Percentiles rank a stretch among this genome's conserved stretches.
Evolutionary conservation across 495 filamentous ascomycete genomes (phyloP).

Genomic region (Alectoria sarmentosa): DNA sequence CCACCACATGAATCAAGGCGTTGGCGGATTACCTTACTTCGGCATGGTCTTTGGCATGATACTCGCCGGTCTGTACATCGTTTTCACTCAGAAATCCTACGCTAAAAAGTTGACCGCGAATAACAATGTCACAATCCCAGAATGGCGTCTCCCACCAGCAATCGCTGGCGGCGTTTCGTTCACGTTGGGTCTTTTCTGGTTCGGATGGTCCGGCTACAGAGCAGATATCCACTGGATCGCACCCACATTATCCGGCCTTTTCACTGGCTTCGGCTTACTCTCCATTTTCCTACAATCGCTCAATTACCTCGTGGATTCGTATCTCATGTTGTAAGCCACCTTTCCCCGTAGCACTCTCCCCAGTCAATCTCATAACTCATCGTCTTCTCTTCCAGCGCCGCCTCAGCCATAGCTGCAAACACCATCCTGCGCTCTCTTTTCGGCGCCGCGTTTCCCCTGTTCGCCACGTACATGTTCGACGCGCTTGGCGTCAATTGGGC

Average conservation of each 20-base stretch:
- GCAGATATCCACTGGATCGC: slow-evolving; percentile 56
- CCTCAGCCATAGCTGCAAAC: slow-evolving; percentile 42
- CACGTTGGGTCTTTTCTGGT: slow-evolving; percentile 44
- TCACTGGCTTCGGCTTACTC: slow-evolving; percentile 45
- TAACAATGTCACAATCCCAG: slow-evolving; percentile 25
- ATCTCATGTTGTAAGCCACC: too few species aligned
- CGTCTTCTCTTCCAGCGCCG: slow-evolving; percentile 24
- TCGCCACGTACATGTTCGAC: slow-evolving; percentile 44
- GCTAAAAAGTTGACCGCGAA: slow-evolving; percentile 1
- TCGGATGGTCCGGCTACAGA: slow-evolving; percentile 46
- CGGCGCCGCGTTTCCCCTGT: slow-evolving; percentile 42
- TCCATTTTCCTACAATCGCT: slow-evolving; percentile 1
- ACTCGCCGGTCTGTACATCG: slow-evolving; percentile 17
- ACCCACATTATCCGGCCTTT: slow-evolving; percentile 49
- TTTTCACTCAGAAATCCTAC: slow-evolving; percentile 18
- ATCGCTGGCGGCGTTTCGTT: slow-evolving; percentile 44
- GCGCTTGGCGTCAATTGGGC: slow-evolving; percentile 47
- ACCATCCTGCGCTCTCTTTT: slow-evolving; percentile 39
- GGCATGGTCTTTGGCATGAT: slow-evolving; percentile 26
- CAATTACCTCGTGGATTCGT: slow-evolving; percentile 30
- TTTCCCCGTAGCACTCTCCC: too few species aligned
- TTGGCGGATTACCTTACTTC: slow-evolving; percentile 29
- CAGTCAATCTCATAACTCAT: too few species aligned
- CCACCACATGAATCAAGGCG: slow-evolving; percentile 29
- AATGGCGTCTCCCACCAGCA: slow-evolving; percentile 27